These are phyloP conservation scores for Citrus maxima DNA, from an alignment of 345 rosid species.

Conservation along the genomic window DNA sequence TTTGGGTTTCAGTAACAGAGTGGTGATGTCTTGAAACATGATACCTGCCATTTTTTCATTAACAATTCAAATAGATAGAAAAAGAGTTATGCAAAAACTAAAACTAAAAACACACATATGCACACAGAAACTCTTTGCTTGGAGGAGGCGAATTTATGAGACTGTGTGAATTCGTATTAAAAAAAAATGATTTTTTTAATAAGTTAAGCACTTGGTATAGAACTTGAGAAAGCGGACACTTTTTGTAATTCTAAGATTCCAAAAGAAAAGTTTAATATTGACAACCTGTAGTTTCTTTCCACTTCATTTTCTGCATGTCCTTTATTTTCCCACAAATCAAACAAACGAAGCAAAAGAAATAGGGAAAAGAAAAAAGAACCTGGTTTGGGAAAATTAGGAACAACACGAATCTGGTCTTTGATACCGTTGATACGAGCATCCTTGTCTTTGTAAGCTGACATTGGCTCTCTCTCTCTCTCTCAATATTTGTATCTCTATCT, in stretches of 20 bases:
- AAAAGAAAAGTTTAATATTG: neutral
- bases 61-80: neutral
- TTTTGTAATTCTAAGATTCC: neutral
- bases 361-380: conserved; percentile 25
- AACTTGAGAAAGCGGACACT: neutral
- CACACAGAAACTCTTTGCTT: neutral
- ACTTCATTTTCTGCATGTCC: neutral
- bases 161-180: neutral
- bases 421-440: conserved; percentile 79
- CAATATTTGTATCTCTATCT: neutral
- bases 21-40: conserved; percentile 96
- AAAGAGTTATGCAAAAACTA: neutral
- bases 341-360: neutral
- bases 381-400: conserved; percentile 82
- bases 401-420: conserved; percentile 77
- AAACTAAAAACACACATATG: neutral
- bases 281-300: neutral
- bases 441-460: conserved; percentile 60
- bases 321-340: neutral
- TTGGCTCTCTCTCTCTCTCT: conserved; percentile 25
- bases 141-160: neutral
- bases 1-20: conserved; percentile 78
- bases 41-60: conserved; percentile 52
- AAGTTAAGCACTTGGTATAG: neutral
- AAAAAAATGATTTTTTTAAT: neutral